Percentiles rank a stretch among this genome's conserved stretches.
These are phyloP conservation scores for Isatis tinctoria DNA, from an alignment of 345 rosid genomes.

Conservation along the genomic window DNA sequence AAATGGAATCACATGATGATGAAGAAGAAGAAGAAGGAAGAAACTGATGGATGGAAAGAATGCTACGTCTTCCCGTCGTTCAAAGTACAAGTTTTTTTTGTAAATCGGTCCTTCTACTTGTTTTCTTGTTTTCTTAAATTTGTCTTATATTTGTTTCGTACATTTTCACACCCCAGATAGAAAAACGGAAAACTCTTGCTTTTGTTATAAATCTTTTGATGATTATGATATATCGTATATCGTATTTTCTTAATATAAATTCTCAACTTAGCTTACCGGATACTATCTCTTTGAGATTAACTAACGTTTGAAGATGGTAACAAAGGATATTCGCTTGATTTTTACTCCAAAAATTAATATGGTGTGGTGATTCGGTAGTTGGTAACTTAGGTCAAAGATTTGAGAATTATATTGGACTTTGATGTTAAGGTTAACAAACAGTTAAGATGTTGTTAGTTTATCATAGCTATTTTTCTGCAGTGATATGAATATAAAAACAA, in stretches of 20 bases:
- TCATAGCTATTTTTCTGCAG: too few relatives aligned
- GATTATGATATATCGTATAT: too few relatives aligned
- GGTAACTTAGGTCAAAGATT: not conserved
- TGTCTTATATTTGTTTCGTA: not conserved
- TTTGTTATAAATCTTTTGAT: not conserved
- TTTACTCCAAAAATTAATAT: too few relatives aligned
- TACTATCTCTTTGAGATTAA: too few relatives aligned
- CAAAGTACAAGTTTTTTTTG: not conserved
- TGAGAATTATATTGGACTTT: not conserved
- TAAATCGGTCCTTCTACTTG: not conserved
- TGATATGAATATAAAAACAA: not conserved
- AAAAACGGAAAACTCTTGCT: not conserved
- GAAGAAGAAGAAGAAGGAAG: not conserved
- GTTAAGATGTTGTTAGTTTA: too few relatives aligned
- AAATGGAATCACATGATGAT: conserved; percentile 17
- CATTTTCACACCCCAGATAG: not conserved
- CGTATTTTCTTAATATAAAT: too few relatives aligned
- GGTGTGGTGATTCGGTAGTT: too few relatives aligned
- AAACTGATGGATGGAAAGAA: conserved; percentile 30
- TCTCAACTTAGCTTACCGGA: not conserved
- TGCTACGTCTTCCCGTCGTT: conserved; percentile 29
- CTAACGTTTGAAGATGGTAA: too few relatives aligned
- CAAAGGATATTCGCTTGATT: too few relatives aligned
- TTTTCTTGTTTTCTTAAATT: not conserved
- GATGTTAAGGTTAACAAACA: not conserved